Evolutionary conservation across 208 protist genomes (phyloP), one percentile per base, ranked within the genome.

Genomic region (Entamoeba moshkovskii): DNA sequence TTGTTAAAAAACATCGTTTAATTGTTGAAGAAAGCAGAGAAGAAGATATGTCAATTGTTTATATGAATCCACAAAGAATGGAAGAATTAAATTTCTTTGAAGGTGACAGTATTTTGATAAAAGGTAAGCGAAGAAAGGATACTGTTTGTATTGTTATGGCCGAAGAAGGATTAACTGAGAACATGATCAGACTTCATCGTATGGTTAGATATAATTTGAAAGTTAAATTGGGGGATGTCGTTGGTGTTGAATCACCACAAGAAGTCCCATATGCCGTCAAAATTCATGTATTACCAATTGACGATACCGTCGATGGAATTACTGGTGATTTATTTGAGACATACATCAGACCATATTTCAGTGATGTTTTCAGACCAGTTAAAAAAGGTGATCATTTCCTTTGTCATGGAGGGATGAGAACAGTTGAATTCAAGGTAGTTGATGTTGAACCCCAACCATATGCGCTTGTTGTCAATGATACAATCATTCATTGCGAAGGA

Each of bases 351-450:
- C 99, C 99, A 25, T 99, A 99, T 96, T 99, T 99, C 96, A 95
- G 99, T 46, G 98, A 99, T 95, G 97, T 98, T 25, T 99, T 99
- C 96, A 98, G 99, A 66, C 99, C 99, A 29, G 98, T 99, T n/a
- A 97, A 98, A 94, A 99, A 99, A 96, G 96, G 98, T 38, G 98
- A 99, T 96, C 96, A 97, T 66, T 99, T 99, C 96, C 96, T 99
- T 46, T 97, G 97, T 91, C 97, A 98, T 92, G 99, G 97, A 93
- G 98, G 97, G 52, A 99, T 99, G 98, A 96, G 98, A 47, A 97
- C 98, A 11, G 98, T 99, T 49, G 99, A 99, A 96, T 99, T 99
- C 96, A 99, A 99, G 96, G 98, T 99, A 25, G 98, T 99, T 8
- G 98, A 99, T 94, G 98, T 98, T 45, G 99, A 99, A 95, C 99